Conservation (phyloP, 106 monocot genomes). For the Dioscorea zingiberensis region DNA sequence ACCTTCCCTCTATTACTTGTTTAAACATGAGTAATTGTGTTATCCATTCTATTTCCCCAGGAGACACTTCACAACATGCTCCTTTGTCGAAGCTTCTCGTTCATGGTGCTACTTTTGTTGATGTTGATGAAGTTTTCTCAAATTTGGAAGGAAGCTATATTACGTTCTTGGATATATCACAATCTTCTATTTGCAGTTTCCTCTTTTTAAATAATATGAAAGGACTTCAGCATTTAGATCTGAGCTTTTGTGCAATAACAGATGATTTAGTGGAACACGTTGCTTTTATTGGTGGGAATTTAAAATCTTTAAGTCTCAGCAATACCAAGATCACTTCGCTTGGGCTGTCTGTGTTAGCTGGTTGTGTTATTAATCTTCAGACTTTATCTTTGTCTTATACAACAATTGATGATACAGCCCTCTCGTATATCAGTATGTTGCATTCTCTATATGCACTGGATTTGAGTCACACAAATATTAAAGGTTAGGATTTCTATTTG, state of each 20-base stretch:
- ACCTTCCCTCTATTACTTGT: constrained; percentile 44
- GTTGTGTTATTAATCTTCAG: constrained; percentile 48
- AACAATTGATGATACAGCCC: constrained; percentile 61
- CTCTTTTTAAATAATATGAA: constrained; percentile 41
- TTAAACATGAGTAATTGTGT: constrained; percentile 86
- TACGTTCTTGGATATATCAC: constrained; percentile 66
- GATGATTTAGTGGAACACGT: constrained; percentile 49
- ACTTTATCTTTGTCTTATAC: constrained; percentile 65
- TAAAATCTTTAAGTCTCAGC: constrained; percentile 60
- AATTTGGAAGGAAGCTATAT: constrained; percentile 29
- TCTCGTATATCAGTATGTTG: constrained; percentile 50
- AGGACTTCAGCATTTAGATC: constrained; percentile 58
- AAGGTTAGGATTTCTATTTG: constrained; percentile 31
- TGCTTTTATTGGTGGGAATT: constrained; percentile 33
- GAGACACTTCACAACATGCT: constrained; percentile 5
- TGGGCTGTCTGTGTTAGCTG: constrained; percentile 40
- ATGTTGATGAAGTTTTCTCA: constrained; percentile 38
- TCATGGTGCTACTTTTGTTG: constrained; percentile 41
- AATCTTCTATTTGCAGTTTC: constrained; percentile 36
- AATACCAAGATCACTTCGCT: constrained; percentile 48
- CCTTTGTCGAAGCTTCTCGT: constrained; percentile 51
- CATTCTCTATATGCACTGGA: constrained; percentile 55
- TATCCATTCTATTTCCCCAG: constrained; percentile 50
- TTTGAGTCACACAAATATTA: constrained; percentile 64
- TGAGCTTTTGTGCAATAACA: constrained; percentile 39